Percentiles rank a stretch among this genome's conserved stretches.
Evolutionary conservation across 129 eudicot species (phyloP).

Genomic region (Tanacetum coccineum): DNA sequence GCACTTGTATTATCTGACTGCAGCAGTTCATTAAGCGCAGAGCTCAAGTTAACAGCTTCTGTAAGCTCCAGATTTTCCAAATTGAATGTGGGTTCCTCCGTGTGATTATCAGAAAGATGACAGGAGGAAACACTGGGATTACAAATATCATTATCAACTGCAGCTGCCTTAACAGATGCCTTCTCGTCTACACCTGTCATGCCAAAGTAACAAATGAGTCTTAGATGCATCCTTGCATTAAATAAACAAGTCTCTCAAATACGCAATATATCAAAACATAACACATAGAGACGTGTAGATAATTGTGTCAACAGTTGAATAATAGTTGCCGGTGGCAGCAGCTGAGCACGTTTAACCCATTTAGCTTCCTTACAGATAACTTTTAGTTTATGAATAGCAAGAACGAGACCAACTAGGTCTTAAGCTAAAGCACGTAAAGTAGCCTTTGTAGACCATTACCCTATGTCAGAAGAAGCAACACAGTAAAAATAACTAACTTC

Average conservation of each 20-base stretch:
- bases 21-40: slow-evolving; percentile 48
- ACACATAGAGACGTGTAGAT: too few species aligned
- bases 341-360: not conserved
- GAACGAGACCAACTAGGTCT: not conserved
- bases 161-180: slow-evolving; percentile 31
- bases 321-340: too few species aligned
- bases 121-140: slow-evolving; percentile 27
- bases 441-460: too few species aligned
- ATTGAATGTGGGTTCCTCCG: slow-evolving; percentile 47
- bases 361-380: not conserved
- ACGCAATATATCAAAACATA: too few species aligned
- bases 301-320: too few species aligned
- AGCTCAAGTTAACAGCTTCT: slow-evolving; percentile 47
- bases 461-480: too few species aligned
- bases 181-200: slow-evolving; percentile 66
- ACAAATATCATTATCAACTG: slow-evolving; percentile 35
- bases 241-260: not conserved
- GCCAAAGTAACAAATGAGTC: slow-evolving; percentile 4
- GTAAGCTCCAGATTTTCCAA: slow-evolving; percentile 52
- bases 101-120: slow-evolving; percentile 36
- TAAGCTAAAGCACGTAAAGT: too few species aligned
- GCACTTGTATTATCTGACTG: slow-evolving; percentile 44
- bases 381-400: not conserved
- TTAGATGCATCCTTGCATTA: not conserved
- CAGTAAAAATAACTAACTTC: too few species aligned